Evolutionary conservation across 1,284 basidiomycete species (phyloP), one percentile per base, ranked within the genome.

Genomic region (Pyrrhoderma noxium): DNA sequence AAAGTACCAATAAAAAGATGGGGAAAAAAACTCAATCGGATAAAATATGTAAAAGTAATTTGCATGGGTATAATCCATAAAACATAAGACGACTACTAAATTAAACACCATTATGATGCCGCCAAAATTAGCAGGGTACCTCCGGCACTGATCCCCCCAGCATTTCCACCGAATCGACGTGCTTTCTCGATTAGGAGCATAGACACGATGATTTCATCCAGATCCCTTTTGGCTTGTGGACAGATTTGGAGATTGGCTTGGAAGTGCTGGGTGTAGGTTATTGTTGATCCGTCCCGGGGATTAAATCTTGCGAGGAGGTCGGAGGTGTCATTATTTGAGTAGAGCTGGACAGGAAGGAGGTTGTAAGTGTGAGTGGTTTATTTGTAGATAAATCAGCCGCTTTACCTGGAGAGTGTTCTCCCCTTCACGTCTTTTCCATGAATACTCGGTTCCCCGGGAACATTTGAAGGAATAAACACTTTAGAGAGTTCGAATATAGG

Each of bases 161-260:
- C 14, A 22, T 21, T 25, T 16, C 21, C 43, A 45, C 43, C 43
- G 9, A 8, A 16, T 4, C 43, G 43, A 45, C 49, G 11, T 14
- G 25, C 41, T 35, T 51, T 51, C 41, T 51, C 49, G 16, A 51
- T 18, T 13, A 51, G 36, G 40, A 45, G 49, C 11, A 23, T 16
- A 8, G 49, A 51, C 2, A 51, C 7, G 11, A 51, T 40, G 16
- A 51, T 44, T 23, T 37, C 40, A 40, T 51, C 35, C 13, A 40
- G 31, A 11, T 36, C 21, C 21, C 21, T 25, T 7, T 42, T 16
- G 3, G 34, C 49, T 11, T 31, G 27, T 5, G 27, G 27, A 11
- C 27, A 11, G 27, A 11, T 31, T 31, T 31, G 27, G 27, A 11
- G 27, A 31, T 5, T 31, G 27, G n/a, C n/a, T n/a, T n/a, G 27